Evolutionary conservation across 345 rosid species (phyloP).

Genomic region (Euphorbia pulcherrima): DNA sequence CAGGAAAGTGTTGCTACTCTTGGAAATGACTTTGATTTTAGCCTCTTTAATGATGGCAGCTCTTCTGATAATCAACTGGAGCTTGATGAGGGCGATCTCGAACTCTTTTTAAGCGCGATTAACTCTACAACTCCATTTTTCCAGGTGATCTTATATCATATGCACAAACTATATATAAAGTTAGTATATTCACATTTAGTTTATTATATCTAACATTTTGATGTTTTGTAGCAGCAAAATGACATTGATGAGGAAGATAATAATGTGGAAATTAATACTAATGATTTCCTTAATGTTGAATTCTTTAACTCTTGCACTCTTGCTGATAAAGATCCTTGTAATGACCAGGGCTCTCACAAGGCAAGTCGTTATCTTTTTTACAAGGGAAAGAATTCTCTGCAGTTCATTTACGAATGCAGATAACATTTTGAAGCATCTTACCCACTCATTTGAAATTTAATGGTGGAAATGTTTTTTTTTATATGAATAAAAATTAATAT

Average conservation of each 20-base stretch:
- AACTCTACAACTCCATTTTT: background rate
- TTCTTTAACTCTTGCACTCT: background rate
- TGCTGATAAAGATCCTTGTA: constrained; percentile 1
- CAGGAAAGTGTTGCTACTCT: constrained; percentile 5
- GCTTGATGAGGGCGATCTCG: constrained; percentile 1
- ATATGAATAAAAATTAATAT: too few relatives aligned
- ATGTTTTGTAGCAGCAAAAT: constrained; percentile 15
- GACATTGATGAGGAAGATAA: constrained; percentile 1
- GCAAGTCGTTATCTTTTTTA: too few relatives aligned
- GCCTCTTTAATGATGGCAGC: background rate
- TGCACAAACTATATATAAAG: background rate
- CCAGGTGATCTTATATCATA: constrained; percentile 18
- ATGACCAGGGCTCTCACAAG: constrained; percentile 21
- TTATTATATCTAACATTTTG: background rate
- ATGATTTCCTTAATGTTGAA: constrained; percentile 12
- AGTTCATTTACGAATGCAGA: too few relatives aligned
- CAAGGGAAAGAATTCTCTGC: too few relatives aligned
- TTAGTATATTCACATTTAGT: background rate
- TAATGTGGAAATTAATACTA: background rate
- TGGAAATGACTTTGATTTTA: background rate
- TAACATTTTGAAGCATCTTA: too few relatives aligned
- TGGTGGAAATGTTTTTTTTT: too few relatives aligned
- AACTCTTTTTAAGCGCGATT: background rate
- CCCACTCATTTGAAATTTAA: too few relatives aligned
- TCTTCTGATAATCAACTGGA: background rate